A percentile compares a stretch with the other conserved stretches of the same genome.
phyloP scores from a whole-genome alignment of 805 yeast species.

The Metschnikowia kunwiensis region DNA sequence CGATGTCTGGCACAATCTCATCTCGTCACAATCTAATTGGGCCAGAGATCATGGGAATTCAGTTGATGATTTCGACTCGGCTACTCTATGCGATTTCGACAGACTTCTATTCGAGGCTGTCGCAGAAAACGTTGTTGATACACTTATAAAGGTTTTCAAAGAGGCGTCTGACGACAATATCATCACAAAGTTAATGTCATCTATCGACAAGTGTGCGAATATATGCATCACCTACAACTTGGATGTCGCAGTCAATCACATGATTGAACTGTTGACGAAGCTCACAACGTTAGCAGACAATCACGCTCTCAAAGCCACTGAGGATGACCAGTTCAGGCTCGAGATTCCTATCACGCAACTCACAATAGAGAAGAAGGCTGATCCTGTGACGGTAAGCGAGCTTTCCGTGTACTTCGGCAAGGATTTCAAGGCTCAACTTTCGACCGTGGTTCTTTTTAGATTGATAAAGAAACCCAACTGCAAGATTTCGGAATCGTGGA shows the following conservation, averaged over 20 bases:
- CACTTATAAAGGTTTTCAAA: slow-evolving; percentile 74
- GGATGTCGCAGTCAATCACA: slow-evolving; percentile 55
- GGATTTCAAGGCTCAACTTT: slow-evolving; percentile 87
- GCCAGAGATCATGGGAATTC: slow-evolving; percentile 16
- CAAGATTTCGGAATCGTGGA: slow-evolving; percentile 58
- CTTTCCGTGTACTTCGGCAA: slow-evolving; percentile 80
- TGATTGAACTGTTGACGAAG: slow-evolving; percentile 63
- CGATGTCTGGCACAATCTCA: slow-evolving; percentile 72
- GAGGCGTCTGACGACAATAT: slow-evolving; percentile 90
- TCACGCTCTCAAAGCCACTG: slow-evolving; percentile 15
- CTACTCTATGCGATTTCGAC: slow-evolving; percentile 57
- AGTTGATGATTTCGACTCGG: slow-evolving; percentile 17
- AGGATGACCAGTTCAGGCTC: slow-evolving; percentile 23
- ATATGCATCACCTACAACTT: slow-evolving; percentile 67
- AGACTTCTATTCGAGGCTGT: slow-evolving; percentile 62
- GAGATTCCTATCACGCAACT: slow-evolving; percentile 37
- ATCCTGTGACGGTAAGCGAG: slow-evolving; percentile 72
- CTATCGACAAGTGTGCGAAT: slow-evolving; percentile 79
- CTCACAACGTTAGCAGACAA: slow-evolving; percentile 62
- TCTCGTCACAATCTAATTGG: slow-evolving; percentile 42
- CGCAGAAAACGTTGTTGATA: slow-evolving; percentile 63
- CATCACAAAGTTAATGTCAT: slow-evolving; percentile 80
- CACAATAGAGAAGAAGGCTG: slow-evolving; percentile 51
- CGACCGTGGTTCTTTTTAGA: slow-evolving; percentile 81
- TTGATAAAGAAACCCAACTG: slow-evolving; percentile 59